Evolutionary conservation across 2,329 filamentous ascomycete species (phyloP).

Genomic region (Talaromyces sp.): DNA sequence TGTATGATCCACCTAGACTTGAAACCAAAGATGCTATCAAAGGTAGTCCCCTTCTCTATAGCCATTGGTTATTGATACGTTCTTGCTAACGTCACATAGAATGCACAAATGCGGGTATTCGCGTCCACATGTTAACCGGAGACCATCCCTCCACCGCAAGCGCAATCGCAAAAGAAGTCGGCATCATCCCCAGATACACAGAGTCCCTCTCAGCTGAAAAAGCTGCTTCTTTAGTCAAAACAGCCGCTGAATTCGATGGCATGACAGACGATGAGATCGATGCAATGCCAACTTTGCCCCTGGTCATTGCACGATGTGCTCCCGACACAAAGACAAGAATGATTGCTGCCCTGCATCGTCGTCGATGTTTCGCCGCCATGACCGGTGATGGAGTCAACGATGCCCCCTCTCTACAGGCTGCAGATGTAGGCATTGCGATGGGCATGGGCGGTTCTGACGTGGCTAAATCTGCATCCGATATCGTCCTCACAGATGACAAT

Average conservation of each 20-base stretch:
- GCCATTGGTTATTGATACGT: too few relatives aligned
- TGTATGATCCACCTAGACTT: conserved; percentile 61
- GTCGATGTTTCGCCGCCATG: conserved; percentile 77
- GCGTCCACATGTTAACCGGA: conserved; percentile 59
- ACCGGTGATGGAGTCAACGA: conserved; percentile 88
- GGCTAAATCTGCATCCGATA: conserved; percentile 72
- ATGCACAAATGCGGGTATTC: conserved; percentile 56
- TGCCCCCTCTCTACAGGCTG: conserved; percentile 73
- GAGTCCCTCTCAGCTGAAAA: conserved; percentile 47
- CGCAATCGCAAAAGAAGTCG: conserved; percentile 58
- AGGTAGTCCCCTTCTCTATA: conserved; percentile 25
- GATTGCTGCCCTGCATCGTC: conserved; percentile 82
- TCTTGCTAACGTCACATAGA: conserved; percentile 26
- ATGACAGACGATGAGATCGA: conserved; percentile 59
- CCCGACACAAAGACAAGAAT: conserved; percentile 86
- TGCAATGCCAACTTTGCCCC: conserved; percentile 67
- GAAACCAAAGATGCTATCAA: conserved; percentile 59
- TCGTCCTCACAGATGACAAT: conserved; percentile 70
- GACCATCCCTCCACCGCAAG: conserved; percentile 59
- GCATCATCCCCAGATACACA: conserved; percentile 53
- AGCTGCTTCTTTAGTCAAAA: conserved; percentile 53
- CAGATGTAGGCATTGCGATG: conserved; percentile 88
- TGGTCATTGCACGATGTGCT: conserved; percentile 80
- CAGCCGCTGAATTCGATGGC: conserved; percentile 56
- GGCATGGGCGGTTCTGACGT: conserved; percentile 80